Base-by-base conservation (phyloP, 2,329 filamentous ascomycete genomes). In the Penicillium expansum region DNA sequence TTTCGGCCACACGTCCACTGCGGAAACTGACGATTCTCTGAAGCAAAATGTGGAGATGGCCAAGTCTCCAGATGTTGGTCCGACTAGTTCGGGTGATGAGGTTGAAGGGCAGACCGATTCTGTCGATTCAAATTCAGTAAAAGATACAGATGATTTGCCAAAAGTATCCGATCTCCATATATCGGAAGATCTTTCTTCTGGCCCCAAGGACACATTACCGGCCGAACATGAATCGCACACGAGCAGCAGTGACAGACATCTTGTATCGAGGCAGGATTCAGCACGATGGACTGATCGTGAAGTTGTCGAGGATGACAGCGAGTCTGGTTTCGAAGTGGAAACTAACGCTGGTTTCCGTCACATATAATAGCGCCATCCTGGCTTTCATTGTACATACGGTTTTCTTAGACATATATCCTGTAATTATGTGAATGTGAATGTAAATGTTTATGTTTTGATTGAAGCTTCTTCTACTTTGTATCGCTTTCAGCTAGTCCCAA, bases 1-100 rank as follows among this genome's bases (percentile, higher is more conserved):
- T 76, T 99, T 99, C 71, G 89, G 86, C 52, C 89, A 95, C 69
- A 86, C 86, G 0, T 83, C 83, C 47, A 77, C 82, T 1, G 87
- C 89, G 0, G 80, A 82, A 16, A 86, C 83, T 1, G 80, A 85
- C 1, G 89, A 92, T 66, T 85, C 89, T 48, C 75, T 87, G 32
- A 88, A 91, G 71, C 76, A 80, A 41, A 82, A 80, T n/a, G 73
- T 75, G 0, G 92, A 96, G 67, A 83, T 88, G 11, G 90, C 91
- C 0, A 84, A 87, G 62, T 80, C 80, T 39, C 76, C 83, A 24
- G 74, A 79, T 45, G 78, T 82, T 62, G 78, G 77, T 2, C 85
- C 87, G 0, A 83, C 82, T 41, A 77, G 79, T 55, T 80, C 86
- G n/a, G 90, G 89, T 9, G 80, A 82, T 39, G 89, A 92, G 50